phyloP scores from a whole-genome alignment of 2,329 filamentous ascomycete species.

The Exophiala phaeomuriformis region DNA sequence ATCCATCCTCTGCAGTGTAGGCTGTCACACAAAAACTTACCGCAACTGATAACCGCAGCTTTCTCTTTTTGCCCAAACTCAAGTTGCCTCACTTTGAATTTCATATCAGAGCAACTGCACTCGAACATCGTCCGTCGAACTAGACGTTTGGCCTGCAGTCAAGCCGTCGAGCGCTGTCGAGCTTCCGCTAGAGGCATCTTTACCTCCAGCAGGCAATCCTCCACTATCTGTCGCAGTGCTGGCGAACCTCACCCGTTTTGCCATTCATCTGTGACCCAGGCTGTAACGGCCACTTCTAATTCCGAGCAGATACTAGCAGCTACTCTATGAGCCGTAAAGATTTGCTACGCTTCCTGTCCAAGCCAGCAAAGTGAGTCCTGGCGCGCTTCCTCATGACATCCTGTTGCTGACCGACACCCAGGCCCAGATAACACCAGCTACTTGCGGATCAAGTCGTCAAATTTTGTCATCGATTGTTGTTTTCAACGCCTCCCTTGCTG shows the following conservation, averaged over 20 bases:
- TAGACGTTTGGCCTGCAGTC: too few relatives aligned
- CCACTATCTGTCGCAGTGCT: constrained; percentile 15
- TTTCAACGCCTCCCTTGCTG: constrained; percentile 56
- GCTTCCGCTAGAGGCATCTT: constrained; percentile 15
- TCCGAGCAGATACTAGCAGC: constrained; percentile 7
- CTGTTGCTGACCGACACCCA: constrained; percentile 29
- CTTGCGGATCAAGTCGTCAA: constrained; percentile 17
- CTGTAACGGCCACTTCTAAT: constrained; percentile 11
- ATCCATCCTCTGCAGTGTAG: neutral
- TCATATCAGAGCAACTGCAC: neutral
- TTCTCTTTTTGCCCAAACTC: constrained; percentile 7
- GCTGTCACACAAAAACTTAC: constrained; percentile 6
- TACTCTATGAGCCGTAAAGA: constrained; percentile 84
- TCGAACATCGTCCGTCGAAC: too few relatives aligned
- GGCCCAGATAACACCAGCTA: constrained; percentile 56
- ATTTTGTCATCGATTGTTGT: constrained; percentile 19
- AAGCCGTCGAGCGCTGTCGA: neutral
- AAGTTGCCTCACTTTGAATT: neutral
- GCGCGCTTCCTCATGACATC: constrained; percentile 3
- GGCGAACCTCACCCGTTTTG: constrained; percentile 14
- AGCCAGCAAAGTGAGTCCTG: constrained; percentile 75
- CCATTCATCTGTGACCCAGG: constrained; percentile 1
- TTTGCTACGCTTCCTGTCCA: constrained; percentile 85
- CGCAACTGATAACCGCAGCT: neutral
- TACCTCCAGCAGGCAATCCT: constrained; percentile 4